Evolutionary conservation across 345 rosid species (phyloP).

Genomic region (Linum lewisii): DNA sequence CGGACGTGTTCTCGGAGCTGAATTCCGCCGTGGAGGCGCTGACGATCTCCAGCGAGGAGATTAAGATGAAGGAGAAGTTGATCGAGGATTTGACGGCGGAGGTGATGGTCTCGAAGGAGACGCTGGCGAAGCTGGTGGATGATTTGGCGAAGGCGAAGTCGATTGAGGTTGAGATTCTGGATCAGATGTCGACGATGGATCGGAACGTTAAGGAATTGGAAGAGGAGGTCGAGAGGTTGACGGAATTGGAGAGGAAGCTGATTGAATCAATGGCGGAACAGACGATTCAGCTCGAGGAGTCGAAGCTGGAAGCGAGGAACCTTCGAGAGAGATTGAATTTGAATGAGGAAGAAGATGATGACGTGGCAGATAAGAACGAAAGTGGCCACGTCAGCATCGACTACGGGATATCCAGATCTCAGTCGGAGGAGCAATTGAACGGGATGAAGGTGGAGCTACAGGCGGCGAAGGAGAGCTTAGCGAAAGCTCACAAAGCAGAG

Average conservation of each 20-base stretch:
- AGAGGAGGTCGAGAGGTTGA: conserved; percentile 30
- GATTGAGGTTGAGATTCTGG: conserved; percentile 18
- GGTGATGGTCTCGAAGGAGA: conserved; percentile 20
- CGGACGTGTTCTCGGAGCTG: conserved; percentile 51
- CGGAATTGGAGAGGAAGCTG: conserved; percentile 28
- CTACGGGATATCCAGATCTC: not conserved
- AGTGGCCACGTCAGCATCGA: conserved; percentile 12
- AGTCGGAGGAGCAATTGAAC: conserved; percentile 17
- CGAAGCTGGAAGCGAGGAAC: conserved; percentile 31
- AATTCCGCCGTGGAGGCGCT: conserved; percentile 29
- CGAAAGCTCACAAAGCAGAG: conserved; percentile 28
- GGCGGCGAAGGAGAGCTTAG: conserved; percentile 19
- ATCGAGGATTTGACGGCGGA: conserved; percentile 31
- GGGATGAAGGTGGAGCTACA: conserved; percentile 32
- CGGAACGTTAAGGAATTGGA: conserved; percentile 36
- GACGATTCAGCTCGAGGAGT: conserved; percentile 36
- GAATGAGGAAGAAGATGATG: conserved; percentile 12
- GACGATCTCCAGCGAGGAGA: conserved; percentile 20
- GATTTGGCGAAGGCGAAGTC: conserved; percentile 17
- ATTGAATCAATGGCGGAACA: conserved; percentile 28
- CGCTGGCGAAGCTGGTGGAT: conserved; percentile 22
- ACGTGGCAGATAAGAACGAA: conserved; percentile 12
- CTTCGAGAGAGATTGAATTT: conserved; percentile 26
- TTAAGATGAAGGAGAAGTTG: conserved; percentile 35
- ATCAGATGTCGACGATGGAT: conserved; percentile 20